A percentile compares a stretch with the other conserved stretches of the same genome.
phyloP scores from a whole-genome alignment of 257 asterid species.

The Verbena officinalis region DNA sequence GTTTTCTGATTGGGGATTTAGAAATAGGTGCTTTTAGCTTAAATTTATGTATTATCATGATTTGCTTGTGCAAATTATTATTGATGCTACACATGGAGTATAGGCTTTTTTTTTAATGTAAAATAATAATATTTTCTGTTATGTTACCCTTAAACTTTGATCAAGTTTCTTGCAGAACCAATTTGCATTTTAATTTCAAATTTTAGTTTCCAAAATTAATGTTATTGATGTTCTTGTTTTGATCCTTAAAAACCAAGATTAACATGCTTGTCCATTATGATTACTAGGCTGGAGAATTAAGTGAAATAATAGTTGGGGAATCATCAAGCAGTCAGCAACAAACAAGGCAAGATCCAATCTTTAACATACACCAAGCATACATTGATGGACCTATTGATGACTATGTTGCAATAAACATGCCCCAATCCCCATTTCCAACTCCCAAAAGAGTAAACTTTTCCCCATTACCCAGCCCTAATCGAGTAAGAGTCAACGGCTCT shows the following conservation, averaged over 20 bases:
- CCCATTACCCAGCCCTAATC: slow-evolving; percentile 80
- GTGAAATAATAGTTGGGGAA: slow-evolving; percentile 79
- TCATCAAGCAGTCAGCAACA: slow-evolving; percentile 32
- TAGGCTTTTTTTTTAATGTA: not conserved
- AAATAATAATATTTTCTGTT: not conserved
- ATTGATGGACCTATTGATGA: slow-evolving; percentile 49
- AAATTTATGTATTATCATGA: not conserved
- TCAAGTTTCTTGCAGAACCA: not conserved
- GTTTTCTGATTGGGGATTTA: slow-evolving; percentile 15
- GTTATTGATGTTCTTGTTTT: not conserved
- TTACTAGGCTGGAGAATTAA: slow-evolving; percentile 56
- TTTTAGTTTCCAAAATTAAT: no score
- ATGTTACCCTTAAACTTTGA: slow-evolving; percentile 11
- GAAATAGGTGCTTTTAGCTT: not conserved
- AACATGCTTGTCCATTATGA: not conserved
- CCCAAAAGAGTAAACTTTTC: slow-evolving; percentile 81
- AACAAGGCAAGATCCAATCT: slow-evolving; percentile 28
- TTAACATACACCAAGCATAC: slow-evolving; percentile 46
- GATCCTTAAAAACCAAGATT: no score
- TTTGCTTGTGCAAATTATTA: not conserved
- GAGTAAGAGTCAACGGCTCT: slow-evolving; percentile 47
- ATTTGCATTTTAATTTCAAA: not conserved
- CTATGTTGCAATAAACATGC: slow-evolving; percentile 55
- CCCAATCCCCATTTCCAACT: slow-evolving; percentile 60
- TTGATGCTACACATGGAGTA: not conserved